These are phyloP conservation scores for Pelargonium nanum DNA, from an alignment of 345 rosid genomes.

Conservation along the genomic window DNA sequence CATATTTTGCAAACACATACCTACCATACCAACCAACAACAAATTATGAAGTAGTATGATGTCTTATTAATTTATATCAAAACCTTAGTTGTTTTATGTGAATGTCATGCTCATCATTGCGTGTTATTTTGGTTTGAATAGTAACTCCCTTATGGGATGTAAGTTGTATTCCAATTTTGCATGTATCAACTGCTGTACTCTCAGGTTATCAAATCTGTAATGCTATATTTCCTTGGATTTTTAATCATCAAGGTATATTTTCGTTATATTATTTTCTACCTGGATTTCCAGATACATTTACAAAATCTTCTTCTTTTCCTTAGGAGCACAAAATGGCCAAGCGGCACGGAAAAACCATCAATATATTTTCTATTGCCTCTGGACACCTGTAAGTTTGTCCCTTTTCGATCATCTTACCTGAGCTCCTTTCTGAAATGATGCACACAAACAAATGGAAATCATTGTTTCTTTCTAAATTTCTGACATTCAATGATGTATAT, in stretches of 20 bases:
- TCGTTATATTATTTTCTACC: background rate
- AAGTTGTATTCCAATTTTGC: no score
- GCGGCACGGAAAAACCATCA: constrained; percentile 69
- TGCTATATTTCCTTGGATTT: no score
- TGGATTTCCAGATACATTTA: background rate
- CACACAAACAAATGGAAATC: background rate
- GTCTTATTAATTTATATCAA: no score
- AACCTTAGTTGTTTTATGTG: no score
- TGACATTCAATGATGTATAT: constrained; percentile 4
- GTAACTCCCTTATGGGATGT: no score
- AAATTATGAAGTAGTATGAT: no score
- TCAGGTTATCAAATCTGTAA: background rate
- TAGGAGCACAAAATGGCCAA: constrained; percentile 61
- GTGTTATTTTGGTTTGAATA: no score
- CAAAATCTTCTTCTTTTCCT: constrained; percentile 12
- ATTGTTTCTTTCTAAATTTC: background rate
- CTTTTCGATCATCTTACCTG: background rate
- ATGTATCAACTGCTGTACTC: background rate
- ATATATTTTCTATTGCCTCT: constrained; percentile 91
- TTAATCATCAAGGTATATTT: background rate
- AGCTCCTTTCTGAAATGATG: background rate
- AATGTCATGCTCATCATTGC: no score
- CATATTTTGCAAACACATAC: no score
- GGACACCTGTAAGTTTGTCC: constrained; percentile 81
- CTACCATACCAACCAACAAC: background rate